Evolutionary conservation across 2,329 filamentous ascomycete genomes (phyloP).

Genomic region (Fusarium sp.): DNA sequence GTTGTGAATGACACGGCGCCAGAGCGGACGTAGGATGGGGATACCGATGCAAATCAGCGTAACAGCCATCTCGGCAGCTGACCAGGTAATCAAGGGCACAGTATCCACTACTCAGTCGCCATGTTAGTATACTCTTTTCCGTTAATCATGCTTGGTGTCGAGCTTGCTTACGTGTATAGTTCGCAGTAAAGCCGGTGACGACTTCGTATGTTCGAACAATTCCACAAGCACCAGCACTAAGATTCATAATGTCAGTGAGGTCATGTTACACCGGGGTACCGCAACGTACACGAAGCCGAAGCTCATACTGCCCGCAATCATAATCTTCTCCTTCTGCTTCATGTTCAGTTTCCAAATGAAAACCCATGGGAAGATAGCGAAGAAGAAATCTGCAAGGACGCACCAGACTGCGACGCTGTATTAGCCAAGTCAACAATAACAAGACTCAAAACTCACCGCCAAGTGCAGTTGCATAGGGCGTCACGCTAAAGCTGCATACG

Average conservation of each 20-base stretch:
- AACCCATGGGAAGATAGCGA: slow-evolving; percentile 56
- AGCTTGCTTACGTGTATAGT: slow-evolving; percentile 21
- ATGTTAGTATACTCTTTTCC: background rate
- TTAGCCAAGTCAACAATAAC: background rate
- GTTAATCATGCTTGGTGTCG: too few relatives aligned
- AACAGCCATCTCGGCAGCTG: slow-evolving; percentile 53
- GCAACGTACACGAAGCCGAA: slow-evolving; percentile 53
- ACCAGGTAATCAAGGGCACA: slow-evolving; percentile 53
- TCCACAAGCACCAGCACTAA: slow-evolving; percentile 32
- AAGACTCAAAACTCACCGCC: slow-evolving; percentile 15
- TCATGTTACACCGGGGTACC: too few relatives aligned
- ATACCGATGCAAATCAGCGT: slow-evolving; percentile 55
- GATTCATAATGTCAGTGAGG: background rate
- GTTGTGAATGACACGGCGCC: slow-evolving; percentile 18
- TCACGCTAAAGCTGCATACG: slow-evolving; percentile 8
- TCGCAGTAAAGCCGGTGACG: slow-evolving; percentile 22
- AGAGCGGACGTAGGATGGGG: slow-evolving; percentile 54
- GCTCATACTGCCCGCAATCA: slow-evolving; percentile 55
- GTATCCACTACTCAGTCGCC: slow-evolving; percentile 46
- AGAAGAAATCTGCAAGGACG: slow-evolving; percentile 52
- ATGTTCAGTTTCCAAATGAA: slow-evolving; percentile 58
- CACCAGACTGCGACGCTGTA: slow-evolving; percentile 19
- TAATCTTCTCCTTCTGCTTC: slow-evolving; percentile 57
- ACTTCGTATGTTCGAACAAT: slow-evolving; percentile 32
- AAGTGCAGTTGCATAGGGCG: slow-evolving; percentile 23